Conservation (phyloP, 2,329 filamentous ascomycete genomes). For the Parascedosporium putredinis region DNA sequence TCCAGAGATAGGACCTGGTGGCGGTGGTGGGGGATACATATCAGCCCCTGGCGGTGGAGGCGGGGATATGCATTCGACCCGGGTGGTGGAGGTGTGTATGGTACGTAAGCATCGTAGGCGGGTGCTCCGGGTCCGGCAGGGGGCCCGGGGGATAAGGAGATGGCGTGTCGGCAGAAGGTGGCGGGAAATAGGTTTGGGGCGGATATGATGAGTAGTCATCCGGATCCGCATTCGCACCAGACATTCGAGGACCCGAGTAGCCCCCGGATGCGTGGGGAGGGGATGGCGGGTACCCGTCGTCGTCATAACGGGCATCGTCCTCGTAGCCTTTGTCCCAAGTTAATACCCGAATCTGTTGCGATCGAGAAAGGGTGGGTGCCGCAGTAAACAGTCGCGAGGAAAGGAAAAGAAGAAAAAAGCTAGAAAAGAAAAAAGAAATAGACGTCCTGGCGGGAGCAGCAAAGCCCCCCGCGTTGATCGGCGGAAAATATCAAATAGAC, state of each 20-base stretch:
- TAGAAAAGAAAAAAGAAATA: background rate
- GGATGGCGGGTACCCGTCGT: constrained; percentile 29
- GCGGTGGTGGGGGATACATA: constrained; percentile 9
- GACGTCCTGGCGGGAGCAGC: no score
- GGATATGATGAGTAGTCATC: constrained; percentile 13
- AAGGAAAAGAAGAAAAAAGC: background rate
- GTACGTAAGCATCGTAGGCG: constrained; percentile 23
- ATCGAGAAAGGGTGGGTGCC: background rate
- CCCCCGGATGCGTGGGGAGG: constrained; percentile 42
- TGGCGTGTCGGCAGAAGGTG: constrained; percentile 12
- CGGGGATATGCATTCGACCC: background rate
- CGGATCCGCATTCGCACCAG: constrained; percentile 10
- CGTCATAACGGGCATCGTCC: constrained; percentile 23
- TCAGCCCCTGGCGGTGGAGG: constrained; percentile 19
- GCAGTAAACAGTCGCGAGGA: background rate
- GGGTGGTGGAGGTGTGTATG: constrained; percentile 19
- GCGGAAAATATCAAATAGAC: no score
- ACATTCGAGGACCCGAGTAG: constrained; percentile 28
- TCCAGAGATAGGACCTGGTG: constrained; percentile 17
- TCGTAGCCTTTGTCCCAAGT: constrained; percentile 21
- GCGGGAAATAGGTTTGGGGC: constrained; percentile 14
- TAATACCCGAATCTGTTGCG: background rate
- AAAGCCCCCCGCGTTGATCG: no score
- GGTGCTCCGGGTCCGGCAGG: constrained; percentile 18
- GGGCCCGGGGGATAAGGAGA: constrained; percentile 25